Evolutionary conservation across 306 rosid species (phyloP).

Genomic region (Prunus dulcis): DNA sequence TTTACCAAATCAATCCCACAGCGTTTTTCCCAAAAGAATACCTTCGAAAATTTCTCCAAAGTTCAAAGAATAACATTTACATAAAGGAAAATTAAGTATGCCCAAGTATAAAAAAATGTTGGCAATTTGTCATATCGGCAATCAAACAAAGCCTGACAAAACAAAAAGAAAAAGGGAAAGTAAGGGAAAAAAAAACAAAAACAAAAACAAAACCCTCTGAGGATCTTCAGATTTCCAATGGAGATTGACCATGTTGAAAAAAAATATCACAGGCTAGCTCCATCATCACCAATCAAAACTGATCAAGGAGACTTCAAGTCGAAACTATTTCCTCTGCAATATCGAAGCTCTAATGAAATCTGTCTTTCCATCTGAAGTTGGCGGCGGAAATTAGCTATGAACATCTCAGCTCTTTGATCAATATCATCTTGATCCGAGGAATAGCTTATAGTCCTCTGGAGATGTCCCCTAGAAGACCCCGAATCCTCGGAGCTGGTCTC

Average conservation of each 20-base stretch:
- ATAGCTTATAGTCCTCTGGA: constrained; percentile 57
- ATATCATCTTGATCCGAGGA: constrained; percentile 66
- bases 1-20: no score
- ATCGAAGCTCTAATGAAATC: constrained; percentile 60
- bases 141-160: no score
- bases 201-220: neutral
- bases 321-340: constrained; percentile 40
- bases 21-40: no score
- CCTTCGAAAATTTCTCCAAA: no score
- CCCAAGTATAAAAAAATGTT: neutral
- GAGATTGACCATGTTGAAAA: neutral
- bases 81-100: no score
- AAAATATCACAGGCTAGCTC: neutral
- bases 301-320: constrained; percentile 28
- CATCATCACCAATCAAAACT: neutral
- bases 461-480: constrained; percentile 20
- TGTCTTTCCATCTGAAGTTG: constrained; percentile 82
- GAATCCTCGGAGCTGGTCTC: constrained; percentile 26
- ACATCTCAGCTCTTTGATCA: constrained; percentile 63
- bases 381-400: constrained; percentile 60
- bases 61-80: no score
- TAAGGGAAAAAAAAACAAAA: neutral
- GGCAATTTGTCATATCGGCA: neutral
- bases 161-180: neutral
- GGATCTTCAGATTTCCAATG: neutral